Base-by-base conservation (phyloP, 2,329 filamentous ascomycete genomes). In the Westerdykella aurantiaca region DNA sequence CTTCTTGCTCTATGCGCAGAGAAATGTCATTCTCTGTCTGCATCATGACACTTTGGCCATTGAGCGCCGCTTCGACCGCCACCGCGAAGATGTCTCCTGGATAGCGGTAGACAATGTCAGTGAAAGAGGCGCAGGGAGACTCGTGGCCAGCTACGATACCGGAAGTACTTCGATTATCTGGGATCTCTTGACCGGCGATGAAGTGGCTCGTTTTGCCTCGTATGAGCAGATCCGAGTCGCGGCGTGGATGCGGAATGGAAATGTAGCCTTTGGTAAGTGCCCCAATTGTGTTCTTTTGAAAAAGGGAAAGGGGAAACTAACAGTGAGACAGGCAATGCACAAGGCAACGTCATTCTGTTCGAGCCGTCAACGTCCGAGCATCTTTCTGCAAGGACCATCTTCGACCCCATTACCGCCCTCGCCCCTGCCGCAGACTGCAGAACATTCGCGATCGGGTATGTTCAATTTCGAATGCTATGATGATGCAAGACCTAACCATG, bases 171-270 rank as follows among this genome's bases (percentile, higher is more conserved):
- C 90, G 4, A 95, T 97, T 61, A 88, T 97, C 6, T 98, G 93
- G 93, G 91, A 98, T 69, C 76, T 96, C 48, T 82, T 94, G 71
- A 94, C 88, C 0, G 93, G 93, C 39, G 83, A 89, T 47, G 89
- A 96, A 68, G 79, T 96, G 46, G 83, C 91, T 33, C 80, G 90
- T n/a, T 97, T 97, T 71, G 83, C 85, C 18, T 93, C 90, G 0
- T 96, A 95, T 61, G 88, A 95, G 60, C 81, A 86, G 53, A 78
- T 97, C 50, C 83, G 83, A 17, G 84, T 88, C 23, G 91, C 90
- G 31, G 78, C 86, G 11, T 98, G 93, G 88, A 96, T 98, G 90
- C 80, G 85, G 37, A 96, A 96, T 70, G 93, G 93, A 43, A 95
- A 95, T 70, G 84, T 98, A 53, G 91, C 88, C 31, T 97, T 97